Evolutionary conservation across 805 yeast species (phyloP), one percentile per base, ranked within the genome.

Genomic region (Sugiyamaella marilandica): DNA sequence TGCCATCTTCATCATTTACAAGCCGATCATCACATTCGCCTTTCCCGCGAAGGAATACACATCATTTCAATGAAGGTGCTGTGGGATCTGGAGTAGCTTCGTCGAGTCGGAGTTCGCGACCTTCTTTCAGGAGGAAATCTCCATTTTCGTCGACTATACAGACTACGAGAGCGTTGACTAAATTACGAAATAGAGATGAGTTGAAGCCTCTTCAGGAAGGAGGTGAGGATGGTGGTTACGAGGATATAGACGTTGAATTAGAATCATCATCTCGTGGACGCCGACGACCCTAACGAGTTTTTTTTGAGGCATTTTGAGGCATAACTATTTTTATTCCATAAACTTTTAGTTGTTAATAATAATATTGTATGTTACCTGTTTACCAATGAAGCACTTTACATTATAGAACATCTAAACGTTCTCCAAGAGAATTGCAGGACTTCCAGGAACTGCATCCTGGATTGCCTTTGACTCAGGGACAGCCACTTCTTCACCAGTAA

Each of bases 401-500:
- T 5, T 34, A 41, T 41, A 18, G 24, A 41, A 41, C 16, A 36
- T 43, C 46, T 73, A 78, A 45, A 84, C 65, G 70, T 91, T 91
- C 60, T 74, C 80, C 58, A 92, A 77, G 57, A 82, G 70, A 64
- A 92, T 82, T 64, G 96, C 97, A 36, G 99, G 98, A 61, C 80
- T 79, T 56, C 98, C 98, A 46, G 99, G 99, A 59, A 87, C 84
- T 26, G 98, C 91, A 56, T 77, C 77, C 59, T 87, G 96, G 55
- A 87, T 76, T 41, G 83, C 79, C 76, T 87, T 90, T 50, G 78
- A 73, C 51, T 65, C 59, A 35, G 83, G 77, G 58, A 90, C 76
- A 60, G 78, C 85, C 54, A 84, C 85, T 52, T 77, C 80, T 64
- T 82, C 85, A 45, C 87, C 91, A 47, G 91, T 79, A 48, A 81